Evolutionary conservation across 192 early-diverging fungal species (phyloP).

Genomic region (Coemansia sp.): DNA sequence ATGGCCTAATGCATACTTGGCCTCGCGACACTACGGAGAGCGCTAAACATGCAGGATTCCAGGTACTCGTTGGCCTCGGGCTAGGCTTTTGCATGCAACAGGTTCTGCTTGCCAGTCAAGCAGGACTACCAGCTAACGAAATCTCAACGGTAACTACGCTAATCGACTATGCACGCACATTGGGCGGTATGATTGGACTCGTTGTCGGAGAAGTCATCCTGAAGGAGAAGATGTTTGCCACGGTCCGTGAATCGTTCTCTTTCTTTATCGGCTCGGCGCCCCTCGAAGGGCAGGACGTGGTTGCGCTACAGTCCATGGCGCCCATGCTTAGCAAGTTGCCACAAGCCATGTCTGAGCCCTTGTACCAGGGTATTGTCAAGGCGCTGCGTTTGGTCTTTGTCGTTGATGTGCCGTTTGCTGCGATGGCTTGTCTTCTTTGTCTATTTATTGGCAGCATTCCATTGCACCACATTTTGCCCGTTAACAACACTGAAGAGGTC

Average conservation of each 20-base stretch:
- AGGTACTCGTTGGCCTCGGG: slow-evolving; percentile 44
- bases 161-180: slow-evolving; percentile 51
- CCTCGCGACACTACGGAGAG: slow-evolving; percentile 16
- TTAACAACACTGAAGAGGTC: slow-evolving; percentile 27
- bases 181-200: slow-evolving; percentile 57
- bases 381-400: slow-evolving; percentile 51
- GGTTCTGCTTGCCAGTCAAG: slow-evolving; percentile 47
- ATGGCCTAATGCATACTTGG: slow-evolving; percentile 51
- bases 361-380: slow-evolving; percentile 42
- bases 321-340: slow-evolving; percentile 41
- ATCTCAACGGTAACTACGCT: slow-evolving; percentile 54
- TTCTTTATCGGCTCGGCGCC: slow-evolving; percentile 11
- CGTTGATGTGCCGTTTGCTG: slow-evolving; percentile 51
- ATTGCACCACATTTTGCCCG: slow-evolving; percentile 37
- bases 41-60: slow-evolving; percentile 30
- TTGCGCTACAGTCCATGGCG: slow-evolving; percentile 33
- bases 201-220: slow-evolving; percentile 50
- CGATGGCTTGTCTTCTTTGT: slow-evolving; percentile 42
- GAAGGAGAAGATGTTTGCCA: slow-evolving; percentile 50
- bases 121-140: slow-evolving; percentile 38
- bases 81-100: slow-evolving; percentile 57
- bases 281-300: slow-evolving; percentile 40
- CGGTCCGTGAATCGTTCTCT: slow-evolving; percentile 17
- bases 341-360: background rate
- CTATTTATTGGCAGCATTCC: slow-evolving; percentile 42